A percentile compares a stretch with the other conserved stretches of the same genome.
phyloP scores from a whole-genome alignment of 306 rosid species.

The Rosa multiflora region DNA sequence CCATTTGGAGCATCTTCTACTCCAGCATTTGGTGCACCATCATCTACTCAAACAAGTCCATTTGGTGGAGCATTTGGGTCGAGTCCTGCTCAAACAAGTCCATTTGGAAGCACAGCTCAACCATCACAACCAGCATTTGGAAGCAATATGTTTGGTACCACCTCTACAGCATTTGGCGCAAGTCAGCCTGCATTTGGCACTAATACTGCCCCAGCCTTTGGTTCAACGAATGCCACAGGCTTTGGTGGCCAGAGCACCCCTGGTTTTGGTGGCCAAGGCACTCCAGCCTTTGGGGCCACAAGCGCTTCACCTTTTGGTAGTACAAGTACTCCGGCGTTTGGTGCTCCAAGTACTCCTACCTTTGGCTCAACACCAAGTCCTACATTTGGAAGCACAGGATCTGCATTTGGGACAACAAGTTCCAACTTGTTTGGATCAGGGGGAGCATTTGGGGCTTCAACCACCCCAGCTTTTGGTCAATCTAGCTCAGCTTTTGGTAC shows the following conservation, averaged over 20 bases:
- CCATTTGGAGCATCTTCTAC: slow-evolving; percentile 75
- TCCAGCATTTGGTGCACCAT: slow-evolving; percentile 55
- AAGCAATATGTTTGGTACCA: slow-evolving; percentile 74
- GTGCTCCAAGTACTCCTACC: slow-evolving; percentile 38
- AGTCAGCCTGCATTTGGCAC: slow-evolving; percentile 37
- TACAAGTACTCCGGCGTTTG: slow-evolving; percentile 50
- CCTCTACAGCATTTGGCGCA: slow-evolving; percentile 38
- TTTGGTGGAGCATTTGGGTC: slow-evolving; percentile 82
- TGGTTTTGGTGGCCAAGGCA: slow-evolving; percentile 41
- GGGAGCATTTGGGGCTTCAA: slow-evolving; percentile 73
- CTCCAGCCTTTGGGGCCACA: slow-evolving; percentile 51
- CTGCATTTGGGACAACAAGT: slow-evolving; percentile 58
- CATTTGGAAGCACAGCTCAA: slow-evolving; percentile 71
- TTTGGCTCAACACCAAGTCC: slow-evolving; percentile 72
- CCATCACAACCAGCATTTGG: slow-evolving; percentile 91
- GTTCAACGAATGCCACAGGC: slow-evolving; percentile 22
- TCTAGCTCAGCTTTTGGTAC: slow-evolving; percentile 25
- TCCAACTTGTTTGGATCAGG: slow-evolving; percentile 69
- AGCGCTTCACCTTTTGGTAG: slow-evolving; percentile 51
- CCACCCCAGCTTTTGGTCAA: slow-evolving; percentile 50
- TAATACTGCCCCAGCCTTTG: slow-evolving; percentile 34
- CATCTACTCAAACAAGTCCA: slow-evolving; percentile 8
- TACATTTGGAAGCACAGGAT: slow-evolving; percentile 61
- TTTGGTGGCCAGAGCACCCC: slow-evolving; percentile 42
- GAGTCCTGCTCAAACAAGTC: slow-evolving; percentile 65